These are phyloP conservation scores for Ophiostoma novo-ulmi DNA, from an alignment of 2,329 filamentous ascomycete species.

Conservation along the genomic window DNA sequence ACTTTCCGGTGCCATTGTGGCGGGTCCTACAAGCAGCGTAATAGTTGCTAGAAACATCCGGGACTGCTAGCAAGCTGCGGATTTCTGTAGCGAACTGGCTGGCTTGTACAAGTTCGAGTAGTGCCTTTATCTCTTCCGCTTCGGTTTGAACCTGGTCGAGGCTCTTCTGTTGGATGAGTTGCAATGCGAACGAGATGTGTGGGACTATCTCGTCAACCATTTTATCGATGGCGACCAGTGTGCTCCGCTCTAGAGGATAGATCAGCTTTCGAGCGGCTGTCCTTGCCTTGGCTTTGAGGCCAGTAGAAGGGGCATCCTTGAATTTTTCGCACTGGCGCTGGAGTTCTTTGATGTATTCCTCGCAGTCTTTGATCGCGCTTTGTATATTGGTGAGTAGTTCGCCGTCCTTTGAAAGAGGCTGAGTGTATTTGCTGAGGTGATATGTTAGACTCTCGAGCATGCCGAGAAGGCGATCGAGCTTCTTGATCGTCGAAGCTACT, in stretches of 20 bases:
- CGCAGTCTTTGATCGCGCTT: background rate
- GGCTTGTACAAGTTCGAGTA: background rate
- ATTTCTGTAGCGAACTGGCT: background rate
- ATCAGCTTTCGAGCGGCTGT: background rate
- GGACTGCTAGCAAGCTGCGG: background rate
- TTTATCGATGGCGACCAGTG: background rate
- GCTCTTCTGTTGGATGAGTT: background rate
- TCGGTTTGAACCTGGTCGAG: background rate
- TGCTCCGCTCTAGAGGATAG: background rate
- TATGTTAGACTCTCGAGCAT: background rate
- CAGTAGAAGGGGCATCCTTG: background rate
- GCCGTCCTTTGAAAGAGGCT: background rate
- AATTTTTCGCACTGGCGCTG: background rate
- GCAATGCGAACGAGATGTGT: background rate
- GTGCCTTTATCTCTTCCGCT: background rate
- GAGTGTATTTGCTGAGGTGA: background rate
- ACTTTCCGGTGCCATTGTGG: slow-evolving; percentile 33
- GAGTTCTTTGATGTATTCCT: background rate
- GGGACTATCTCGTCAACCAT: background rate
- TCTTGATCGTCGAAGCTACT: background rate
- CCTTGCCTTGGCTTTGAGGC: background rate
- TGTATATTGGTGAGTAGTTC: background rate
- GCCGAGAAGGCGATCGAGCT: background rate
- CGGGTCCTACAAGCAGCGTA: background rate
- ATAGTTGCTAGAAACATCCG: background rate